Percentiles rank a stretch among this genome's conserved stretches.
Conservation (phyloP, 495 filamentous ascomycete genomes). For the Neurospora tetraspora region DNA sequence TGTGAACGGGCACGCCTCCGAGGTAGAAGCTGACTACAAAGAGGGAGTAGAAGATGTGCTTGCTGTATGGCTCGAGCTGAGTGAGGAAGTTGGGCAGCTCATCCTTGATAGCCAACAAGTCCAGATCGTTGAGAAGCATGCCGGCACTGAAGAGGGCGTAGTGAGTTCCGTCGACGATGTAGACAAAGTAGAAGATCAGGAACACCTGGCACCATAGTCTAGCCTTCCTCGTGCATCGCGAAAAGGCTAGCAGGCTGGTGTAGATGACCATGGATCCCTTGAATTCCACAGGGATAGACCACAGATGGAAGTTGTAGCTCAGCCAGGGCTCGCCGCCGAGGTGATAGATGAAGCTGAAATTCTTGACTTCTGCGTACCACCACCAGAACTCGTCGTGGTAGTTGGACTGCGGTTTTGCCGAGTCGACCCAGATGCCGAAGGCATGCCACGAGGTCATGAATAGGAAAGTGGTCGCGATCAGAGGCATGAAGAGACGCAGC, state of each 20-base stretch:
- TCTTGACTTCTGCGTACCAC: slow-evolving; percentile 51
- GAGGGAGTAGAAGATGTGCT: slow-evolving; percentile 33
- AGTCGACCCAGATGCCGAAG: slow-evolving; percentile 31
- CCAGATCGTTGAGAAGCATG: slow-evolving; percentile 40
- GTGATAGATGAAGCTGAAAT: slow-evolving; percentile 48
- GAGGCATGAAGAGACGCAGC: slow-evolving; percentile 23
- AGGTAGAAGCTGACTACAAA: slow-evolving; percentile 33
- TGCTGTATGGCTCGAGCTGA: slow-evolving; percentile 30
- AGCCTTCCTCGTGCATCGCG: slow-evolving; percentile 21
- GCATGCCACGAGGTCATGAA: slow-evolving; percentile 41
- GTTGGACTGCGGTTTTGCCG: slow-evolving; percentile 18
- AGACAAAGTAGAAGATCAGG: slow-evolving; percentile 32
- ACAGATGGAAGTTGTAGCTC: slow-evolving; percentile 31
- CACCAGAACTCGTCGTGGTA: slow-evolving; percentile 38
- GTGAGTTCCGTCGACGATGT: slow-evolving; percentile 37
- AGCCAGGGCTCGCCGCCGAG: slow-evolving; percentile 26
- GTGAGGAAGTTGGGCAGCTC: slow-evolving; percentile 30
- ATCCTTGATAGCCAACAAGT: slow-evolving; percentile 30
- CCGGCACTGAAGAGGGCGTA: slow-evolving; percentile 35
- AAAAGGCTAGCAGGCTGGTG: slow-evolving; percentile 33
- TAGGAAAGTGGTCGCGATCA: slow-evolving; percentile 37
- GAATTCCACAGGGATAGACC: slow-evolving; percentile 35
- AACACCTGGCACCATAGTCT: slow-evolving; percentile 23
- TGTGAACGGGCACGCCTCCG: slow-evolving; percentile 37
- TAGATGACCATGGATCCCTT: slow-evolving; percentile 38